These are phyloP conservation scores for Suillus occidentalis DNA, from an alignment of 768 basidiomycete genomes.

Conservation along the genomic window DNA sequence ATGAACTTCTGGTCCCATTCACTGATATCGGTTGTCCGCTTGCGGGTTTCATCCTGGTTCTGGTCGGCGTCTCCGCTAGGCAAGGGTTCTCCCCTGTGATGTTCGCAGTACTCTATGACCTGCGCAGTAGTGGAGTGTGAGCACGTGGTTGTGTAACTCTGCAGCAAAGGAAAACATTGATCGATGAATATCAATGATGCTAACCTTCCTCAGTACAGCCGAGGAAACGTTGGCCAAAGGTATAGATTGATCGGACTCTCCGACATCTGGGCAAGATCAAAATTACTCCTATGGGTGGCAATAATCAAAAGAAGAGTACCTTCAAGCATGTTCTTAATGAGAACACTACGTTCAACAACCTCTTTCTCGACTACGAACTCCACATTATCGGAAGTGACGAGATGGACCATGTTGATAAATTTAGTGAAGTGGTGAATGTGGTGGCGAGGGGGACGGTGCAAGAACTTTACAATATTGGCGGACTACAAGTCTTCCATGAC, in stretches of 20 bases:
- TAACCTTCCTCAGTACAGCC: constrained; percentile 88
- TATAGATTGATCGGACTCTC: constrained; percentile 92
- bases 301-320: constrained; percentile 45
- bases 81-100: constrained; percentile 96
- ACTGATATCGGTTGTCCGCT: constrained; percentile 96
- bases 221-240: constrained; percentile 94
- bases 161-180: neutral
- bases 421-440: neutral
- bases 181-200: constrained; percentile 7
- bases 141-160: neutral
- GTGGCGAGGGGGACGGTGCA: neutral
- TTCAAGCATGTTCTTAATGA: constrained; percentile 99
- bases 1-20: constrained; percentile 99
- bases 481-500: neutral
- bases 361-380: constrained; percentile 91
- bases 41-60: constrained; percentile 90
- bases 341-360: constrained; percentile 90
- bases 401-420: constrained; percentile 66
- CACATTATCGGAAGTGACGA: constrained; percentile 95
- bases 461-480: neutral
- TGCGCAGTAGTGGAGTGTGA: constrained; percentile 30
- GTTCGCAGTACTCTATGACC: constrained; percentile 99
- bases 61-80: constrained; percentile 81
- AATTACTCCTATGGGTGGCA: constrained; percentile 1
- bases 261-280: constrained; percentile 63